Percentiles rank a stretch among this genome's conserved stretches.
Evolutionary conservation across 176 grass and related monocot species (phyloP).

Genomic region (Avena insularis): DNA sequence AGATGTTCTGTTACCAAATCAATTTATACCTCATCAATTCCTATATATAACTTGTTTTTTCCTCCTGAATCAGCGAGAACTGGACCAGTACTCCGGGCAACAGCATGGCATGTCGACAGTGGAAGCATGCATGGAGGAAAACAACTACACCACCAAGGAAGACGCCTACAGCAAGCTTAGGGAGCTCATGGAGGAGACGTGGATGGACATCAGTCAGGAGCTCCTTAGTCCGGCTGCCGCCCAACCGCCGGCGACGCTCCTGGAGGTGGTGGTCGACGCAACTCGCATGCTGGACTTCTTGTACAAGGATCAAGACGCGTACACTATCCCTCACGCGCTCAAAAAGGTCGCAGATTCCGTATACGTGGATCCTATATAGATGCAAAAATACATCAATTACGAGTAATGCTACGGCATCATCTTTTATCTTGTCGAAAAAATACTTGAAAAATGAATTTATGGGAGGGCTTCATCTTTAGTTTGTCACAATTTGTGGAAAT

Average conservation of each 20-base stretch:
- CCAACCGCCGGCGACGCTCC: neutral
- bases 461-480: too few relatives aligned
- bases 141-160: neutral
- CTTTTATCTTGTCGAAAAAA: too few relatives aligned
- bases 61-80: neutral
- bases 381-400: neutral
- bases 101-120: neutral
- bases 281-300: conserved; percentile 22
- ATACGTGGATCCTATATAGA: conserved; percentile 27
- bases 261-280: neutral
- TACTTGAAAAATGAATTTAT: too few relatives aligned
- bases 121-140: conserved; percentile 8
- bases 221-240: neutral
- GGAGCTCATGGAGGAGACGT: neutral
- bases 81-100: neutral
- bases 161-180: neutral
- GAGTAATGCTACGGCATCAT: too few relatives aligned
- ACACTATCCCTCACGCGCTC: neutral
- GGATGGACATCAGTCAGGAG: conserved; percentile 32
- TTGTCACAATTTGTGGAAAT: too few relatives aligned
- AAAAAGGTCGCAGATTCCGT: neutral
- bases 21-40: too few relatives aligned
- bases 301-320: conserved; percentile 20
- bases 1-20: too few relatives aligned
- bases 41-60: neutral